Evolutionary conservation across 1,284 basidiomycete genomes (phyloP), one percentile per base, ranked within the genome.

Genomic region (Papiliotrema terrestris): DNA sequence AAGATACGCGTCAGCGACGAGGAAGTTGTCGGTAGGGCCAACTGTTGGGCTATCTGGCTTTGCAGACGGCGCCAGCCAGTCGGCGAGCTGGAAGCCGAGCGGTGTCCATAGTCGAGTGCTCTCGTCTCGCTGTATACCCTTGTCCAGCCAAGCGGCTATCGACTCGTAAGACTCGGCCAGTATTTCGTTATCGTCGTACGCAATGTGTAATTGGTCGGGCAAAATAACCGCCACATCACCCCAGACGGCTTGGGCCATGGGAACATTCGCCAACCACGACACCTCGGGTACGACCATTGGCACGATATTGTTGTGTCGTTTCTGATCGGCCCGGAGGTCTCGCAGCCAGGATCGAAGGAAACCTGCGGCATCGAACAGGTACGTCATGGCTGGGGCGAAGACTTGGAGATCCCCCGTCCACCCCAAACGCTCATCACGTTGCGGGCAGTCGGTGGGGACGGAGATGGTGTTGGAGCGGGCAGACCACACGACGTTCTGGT

Each of bases 371-470:
- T 70, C 65, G 58, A 63, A 72, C 0, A 72, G 45, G 55, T 59
- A 68, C 11, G 48, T 45, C 22, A 67, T 66, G 6, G 68, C 68
- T 0, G 62, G 55, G 13, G 62, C 57, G 52, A 68, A 65, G 5
- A 58, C 60, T 44, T 68, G 60, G 11, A 68, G 45, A 43, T 68
- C 65, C 3, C 66, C 66, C 1, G 66, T 66, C 66, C 66, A 66
- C 17, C 66, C 66, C 5, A 67, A 51, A 36, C 62, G 55, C 20
- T 56, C 54, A 36, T 56, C 43, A 23, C 49, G 5, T 20, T 43
- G 72, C 6, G 72, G 72, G 55, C 72, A 73, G 43, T 73, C 72
- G 22, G 66, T 73, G 8, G 69, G 72, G 2, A 74, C 1, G 3
- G 60, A 62, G 15, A 73, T 62, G 47, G 71, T 71, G 58, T 73